Base-by-base conservation (phyloP, 805 yeast species). In the Ogataea trehaloabstinens region DNA sequence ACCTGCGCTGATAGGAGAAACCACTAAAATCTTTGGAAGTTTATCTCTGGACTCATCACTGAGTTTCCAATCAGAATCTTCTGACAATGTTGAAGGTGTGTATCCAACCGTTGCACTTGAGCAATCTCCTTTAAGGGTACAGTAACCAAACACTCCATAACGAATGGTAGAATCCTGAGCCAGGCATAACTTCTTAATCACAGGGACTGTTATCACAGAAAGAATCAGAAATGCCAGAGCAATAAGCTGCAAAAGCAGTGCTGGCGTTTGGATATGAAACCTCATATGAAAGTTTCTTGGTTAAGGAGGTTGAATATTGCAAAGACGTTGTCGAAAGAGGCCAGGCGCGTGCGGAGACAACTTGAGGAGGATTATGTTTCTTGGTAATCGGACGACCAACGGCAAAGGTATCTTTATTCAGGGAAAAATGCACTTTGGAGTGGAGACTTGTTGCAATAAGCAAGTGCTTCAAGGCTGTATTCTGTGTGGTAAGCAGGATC, bases 131-230 rank as follows among this genome's bases (percentile, higher is more conserved):
- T 30, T 18, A 5, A 40, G 33, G 28, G 45, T 40, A 54, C 93
- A 85, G 55, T 73, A 77, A 2, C 93, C 93, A 54, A 85, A 74
- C 2, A 77, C 73, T 22, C 93, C 93, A 56, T 72, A 85, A 2
- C 66, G 62, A 46, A 64, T 62, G 29, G 60, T 56, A 16, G 62
- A 62, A 24, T 78, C 69, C 24, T 68, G 55, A 5, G 81, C 80
- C 11, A 85, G 48, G 3, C 66, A 64, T 32, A 85, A 68, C 5
- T 68, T 52, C 2, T 60, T 45, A 6, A 73, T 66, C 2, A 78
- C 78, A 0, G 95, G 91, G 8, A 77, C 70, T 1, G 87, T 71
- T 19, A 85, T 67, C 15, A 79, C 69, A 2, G 82, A 77, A 21
- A 85, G 58, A 29, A 85, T 64, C 31, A 84, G 62, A 43, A 82